A percentile compares a stretch with the other conserved stretches of the same genome.
These are phyloP conservation scores for Trypanosoma vivax DNA, from an alignment of 208 protist species.

Conservation along the genomic window DNA sequence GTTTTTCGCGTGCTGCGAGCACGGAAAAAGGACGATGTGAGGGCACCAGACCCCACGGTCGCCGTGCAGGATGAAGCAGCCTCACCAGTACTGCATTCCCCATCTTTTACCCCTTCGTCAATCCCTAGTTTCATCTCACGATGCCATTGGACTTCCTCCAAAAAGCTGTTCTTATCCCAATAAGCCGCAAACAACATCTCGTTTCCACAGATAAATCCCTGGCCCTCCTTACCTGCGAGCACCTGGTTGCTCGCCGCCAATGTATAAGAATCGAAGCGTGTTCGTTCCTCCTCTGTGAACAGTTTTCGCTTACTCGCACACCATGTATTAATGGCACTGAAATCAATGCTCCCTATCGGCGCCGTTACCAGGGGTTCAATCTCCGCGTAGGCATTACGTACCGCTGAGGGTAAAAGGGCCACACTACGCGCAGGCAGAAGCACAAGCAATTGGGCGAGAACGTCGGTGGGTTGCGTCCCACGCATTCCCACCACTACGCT, in stretches of 20 bases:
- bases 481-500: not conserved
- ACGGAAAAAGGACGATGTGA: slow-evolving; percentile 68
- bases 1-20: slow-evolving; percentile 9
- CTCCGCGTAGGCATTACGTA: slow-evolving; percentile 57
- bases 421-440: slow-evolving; percentile 56
- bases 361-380: slow-evolving; percentile 52
- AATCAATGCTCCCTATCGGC: slow-evolving; percentile 66
- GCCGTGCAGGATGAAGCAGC: too few species aligned
- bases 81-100: not conserved
- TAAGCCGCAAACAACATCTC: slow-evolving; percentile 60
- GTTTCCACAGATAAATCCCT: slow-evolving; percentile 28
- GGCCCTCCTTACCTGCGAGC: slow-evolving; percentile 4
- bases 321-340: slow-evolving; percentile 53
- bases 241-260: slow-evolving; percentile 31
- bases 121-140: too few species aligned
- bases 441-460: slow-evolving; percentile 75
- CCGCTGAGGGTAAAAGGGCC: slow-evolving; percentile 48
- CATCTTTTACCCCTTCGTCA: slow-evolving; percentile 7
- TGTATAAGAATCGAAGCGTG: slow-evolving; percentile 63
- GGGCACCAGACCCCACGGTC: too few species aligned
- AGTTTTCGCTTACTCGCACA: slow-evolving; percentile 52
- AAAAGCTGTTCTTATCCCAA: slow-evolving; percentile 33
- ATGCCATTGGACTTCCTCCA: slow-evolving; percentile 23
- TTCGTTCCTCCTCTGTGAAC: slow-evolving; percentile 73
- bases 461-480: slow-evolving; percentile 47